These are phyloP conservation scores for Pleurotus eryngii DNA, from an alignment of 768 basidiomycete species.

Conservation along the genomic window DNA sequence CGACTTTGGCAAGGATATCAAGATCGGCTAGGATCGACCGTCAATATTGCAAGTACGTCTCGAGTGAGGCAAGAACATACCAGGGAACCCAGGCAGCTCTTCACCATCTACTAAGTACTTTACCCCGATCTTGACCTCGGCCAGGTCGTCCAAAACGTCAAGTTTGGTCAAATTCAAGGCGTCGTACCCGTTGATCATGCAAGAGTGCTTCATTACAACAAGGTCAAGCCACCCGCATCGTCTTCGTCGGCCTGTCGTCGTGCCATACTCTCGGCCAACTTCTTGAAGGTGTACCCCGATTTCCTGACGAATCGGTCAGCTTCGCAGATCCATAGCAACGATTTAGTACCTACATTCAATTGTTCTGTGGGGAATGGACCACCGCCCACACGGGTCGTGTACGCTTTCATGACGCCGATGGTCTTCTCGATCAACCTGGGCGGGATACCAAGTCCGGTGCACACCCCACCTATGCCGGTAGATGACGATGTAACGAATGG, in stretches of 20 bases:
- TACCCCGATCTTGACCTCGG: constrained; percentile 85
- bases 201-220: constrained; percentile 90
- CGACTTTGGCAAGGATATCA: constrained; percentile 70
- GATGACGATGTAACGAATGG: constrained; percentile 96
- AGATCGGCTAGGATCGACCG: constrained; percentile 59
- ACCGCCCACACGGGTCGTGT: constrained; percentile 97
- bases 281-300: constrained; percentile 88
- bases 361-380: constrained; percentile 98
- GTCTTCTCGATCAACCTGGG: constrained; percentile 82
- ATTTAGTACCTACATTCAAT: constrained; percentile 60
- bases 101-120: constrained; percentile 78
- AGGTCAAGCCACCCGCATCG: constrained; percentile 98
- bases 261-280: constrained; percentile 88
- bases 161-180: constrained; percentile 93
- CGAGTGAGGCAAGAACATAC: constrained; percentile 37
- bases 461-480: constrained; percentile 92
- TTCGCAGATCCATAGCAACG: background rate
- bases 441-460: constrained; percentile 96
- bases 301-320: constrained; percentile 42
- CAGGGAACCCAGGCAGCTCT: constrained; percentile 83
- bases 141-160: constrained; percentile 81
- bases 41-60: too few species aligned
- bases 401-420: constrained; percentile 96
- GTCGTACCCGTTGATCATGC: constrained; percentile 94
- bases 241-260: constrained; percentile 87